A percentile compares a stretch with the other conserved stretches of the same genome.
Conservation (phyloP, 2,329 filamentous ascomycete species). For the Pseudocercospora cruenta region DNA sequence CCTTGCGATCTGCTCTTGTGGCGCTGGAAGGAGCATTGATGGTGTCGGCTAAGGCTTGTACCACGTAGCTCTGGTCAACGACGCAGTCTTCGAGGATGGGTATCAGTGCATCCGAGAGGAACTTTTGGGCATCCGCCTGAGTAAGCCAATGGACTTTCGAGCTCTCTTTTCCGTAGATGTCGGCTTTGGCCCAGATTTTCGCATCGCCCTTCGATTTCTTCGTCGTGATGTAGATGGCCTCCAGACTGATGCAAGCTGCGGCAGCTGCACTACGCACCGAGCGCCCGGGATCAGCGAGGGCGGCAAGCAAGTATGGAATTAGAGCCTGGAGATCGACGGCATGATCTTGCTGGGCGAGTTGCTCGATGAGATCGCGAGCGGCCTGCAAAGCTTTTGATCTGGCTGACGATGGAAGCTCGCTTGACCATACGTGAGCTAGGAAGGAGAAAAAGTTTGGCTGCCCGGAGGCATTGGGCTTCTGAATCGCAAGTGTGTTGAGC, state of each 20-base stretch:
- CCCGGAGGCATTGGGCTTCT: slow-evolving; percentile 14
- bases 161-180: slow-evolving; percentile 65
- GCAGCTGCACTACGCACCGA: slow-evolving; percentile 54
- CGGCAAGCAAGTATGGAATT: slow-evolving; percentile 77
- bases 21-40: slow-evolving; percentile 52
- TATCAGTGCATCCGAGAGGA: slow-evolving; percentile 69
- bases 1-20: slow-evolving; percentile 23
- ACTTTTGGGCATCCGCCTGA: slow-evolving; percentile 59
- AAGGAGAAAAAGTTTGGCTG: slow-evolving; percentile 26
- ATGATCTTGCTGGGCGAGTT: slow-evolving; percentile 9
- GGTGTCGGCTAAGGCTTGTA: slow-evolving; percentile 62
- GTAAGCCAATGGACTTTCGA: slow-evolving; percentile 61
- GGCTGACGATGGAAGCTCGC: slow-evolving; percentile 15
- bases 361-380: slow-evolving; percentile 18
- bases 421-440: slow-evolving; percentile 27
- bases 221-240: slow-evolving; percentile 7
- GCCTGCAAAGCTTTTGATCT: slow-evolving; percentile 25
- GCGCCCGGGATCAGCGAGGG: slow-evolving; percentile 57
- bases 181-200: slow-evolving; percentile 58
- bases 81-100: slow-evolving; percentile 83
- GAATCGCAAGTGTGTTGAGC: slow-evolving; percentile 22
- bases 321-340: slow-evolving; percentile 69
- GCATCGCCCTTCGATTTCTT: slow-evolving; percentile 20
- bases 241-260: slow-evolving; percentile 19
- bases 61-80: slow-evolving; percentile 74